Evolutionary conservation across 2,329 filamentous ascomycete species (phyloP), one percentile per base, ranked within the genome.

Genomic region (Ceratocystiopsis minuta): DNA sequence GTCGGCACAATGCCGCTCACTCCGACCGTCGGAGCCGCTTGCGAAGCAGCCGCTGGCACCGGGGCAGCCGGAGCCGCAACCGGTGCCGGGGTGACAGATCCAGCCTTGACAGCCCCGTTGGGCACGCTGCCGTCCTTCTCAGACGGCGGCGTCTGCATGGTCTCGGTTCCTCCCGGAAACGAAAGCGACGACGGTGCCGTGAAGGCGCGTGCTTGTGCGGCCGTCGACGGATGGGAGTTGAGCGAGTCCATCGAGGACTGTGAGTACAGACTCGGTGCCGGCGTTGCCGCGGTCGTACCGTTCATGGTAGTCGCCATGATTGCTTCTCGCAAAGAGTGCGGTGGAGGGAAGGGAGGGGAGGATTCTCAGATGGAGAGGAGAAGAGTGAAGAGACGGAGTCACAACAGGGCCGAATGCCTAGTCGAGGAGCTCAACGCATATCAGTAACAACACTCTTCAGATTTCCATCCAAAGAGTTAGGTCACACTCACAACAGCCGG

Each of bases 121-220:
- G 43, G 36, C 39, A 41, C 44, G 38, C 38, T 45, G n/a, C 47
- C 47, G 35, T 50, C 44, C 44, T 49, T 49, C 44, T 47, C 47
- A 45, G 47, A 49, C 41, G 47, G 44, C 16, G 47, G 44, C 37
- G 45, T 46, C 42, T 45, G 44, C 48, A 50, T 46, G 32, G 35
- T 48, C 37, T 49, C 47, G 17, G 48, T 45, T 39, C 48, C 48
- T 34, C 82, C 82, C 41, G 88, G 87, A 63, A 92, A 96, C 47
- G 87, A 93, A 51, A 96, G 72, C 53, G 86, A 94, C 52, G 84
- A 80, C 44, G 87, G 84, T 46, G 85, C 86, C 55, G 87, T 93
- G 65, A 96, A 94, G 57, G 83, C 85, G 70, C 90, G 90, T 51
- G 90, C 90, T 72, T 96, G 87, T 50, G 80, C 77, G 55, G 88